Conservation (phyloP, 768 basidiomycete genomes). For the Dendrothele bispora region DNA sequence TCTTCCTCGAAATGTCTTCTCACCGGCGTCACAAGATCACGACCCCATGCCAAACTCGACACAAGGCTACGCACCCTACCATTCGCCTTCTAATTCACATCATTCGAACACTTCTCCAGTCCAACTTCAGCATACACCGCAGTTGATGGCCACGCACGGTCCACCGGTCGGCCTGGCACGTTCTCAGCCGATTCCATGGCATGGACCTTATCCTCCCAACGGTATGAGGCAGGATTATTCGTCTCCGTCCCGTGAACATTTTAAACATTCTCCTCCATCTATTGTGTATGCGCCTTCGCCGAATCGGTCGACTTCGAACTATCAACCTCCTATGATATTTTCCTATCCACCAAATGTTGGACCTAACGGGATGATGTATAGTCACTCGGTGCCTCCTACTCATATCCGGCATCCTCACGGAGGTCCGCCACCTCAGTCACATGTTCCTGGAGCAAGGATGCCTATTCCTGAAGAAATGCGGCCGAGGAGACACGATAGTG, state of each 20-base stretch:
- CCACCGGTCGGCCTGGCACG: constrained; percentile 38
- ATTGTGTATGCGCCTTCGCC: constrained; percentile 62
- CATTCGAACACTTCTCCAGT: constrained; percentile 23
- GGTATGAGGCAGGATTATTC: constrained; percentile 28
- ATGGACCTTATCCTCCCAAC: constrained; percentile 24
- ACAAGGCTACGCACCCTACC: constrained; percentile 22
- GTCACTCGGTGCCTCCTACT: constrained; percentile 52
- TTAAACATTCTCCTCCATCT: constrained; percentile 46
- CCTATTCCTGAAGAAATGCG: background rate
- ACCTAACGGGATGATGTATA: constrained; percentile 65
- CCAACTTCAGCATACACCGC: constrained; percentile 23
- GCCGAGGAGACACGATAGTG: too few species aligned
- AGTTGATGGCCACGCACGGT: constrained; percentile 15
- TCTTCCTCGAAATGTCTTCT: constrained; percentile 39
- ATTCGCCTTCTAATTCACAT: too few species aligned
- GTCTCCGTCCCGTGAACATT: constrained; percentile 27
- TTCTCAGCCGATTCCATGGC: constrained; percentile 36
- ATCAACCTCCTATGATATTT: constrained; percentile 60
- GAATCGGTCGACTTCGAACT: constrained; percentile 48
- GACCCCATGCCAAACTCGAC: constrained; percentile 21
- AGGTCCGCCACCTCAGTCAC: constrained; percentile 39
- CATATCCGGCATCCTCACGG: constrained; percentile 41
- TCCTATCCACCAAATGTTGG: constrained; percentile 53
- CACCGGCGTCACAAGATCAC: constrained; percentile 27
- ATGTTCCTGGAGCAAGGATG: constrained; percentile 16